Conservation (phyloP, 2,329 filamentous ascomycete genomes). For the Cryphonectria radicalis region DNA sequence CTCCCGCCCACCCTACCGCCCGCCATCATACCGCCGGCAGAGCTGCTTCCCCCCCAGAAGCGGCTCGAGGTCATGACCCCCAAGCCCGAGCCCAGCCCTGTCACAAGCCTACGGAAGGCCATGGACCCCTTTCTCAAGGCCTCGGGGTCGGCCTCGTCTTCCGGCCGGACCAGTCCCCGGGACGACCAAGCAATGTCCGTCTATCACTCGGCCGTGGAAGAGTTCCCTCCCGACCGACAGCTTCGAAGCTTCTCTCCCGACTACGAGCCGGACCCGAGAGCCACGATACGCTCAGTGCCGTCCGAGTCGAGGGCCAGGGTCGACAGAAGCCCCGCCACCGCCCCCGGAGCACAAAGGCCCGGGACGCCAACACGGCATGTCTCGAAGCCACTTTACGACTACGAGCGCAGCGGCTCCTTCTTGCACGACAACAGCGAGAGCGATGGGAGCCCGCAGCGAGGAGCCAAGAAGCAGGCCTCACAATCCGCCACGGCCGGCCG, state of each 20-base stretch:
- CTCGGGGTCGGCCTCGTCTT: conserved; percentile 28
- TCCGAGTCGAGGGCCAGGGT: conserved; percentile 44
- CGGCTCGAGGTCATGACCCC: conserved; percentile 34
- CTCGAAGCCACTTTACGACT: conserved; percentile 38
- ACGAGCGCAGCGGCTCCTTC: conserved; percentile 52
- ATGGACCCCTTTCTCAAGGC: conserved; percentile 80
- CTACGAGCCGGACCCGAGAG: conserved; percentile 73
- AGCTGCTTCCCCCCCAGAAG: conserved; percentile 38
- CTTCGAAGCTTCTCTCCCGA: conserved; percentile 73
- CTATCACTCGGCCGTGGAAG: conserved; percentile 17
- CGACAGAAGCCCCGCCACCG: conserved; percentile 29
- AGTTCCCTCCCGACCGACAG: conserved; percentile 38
- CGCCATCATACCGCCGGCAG: conserved; percentile 42
- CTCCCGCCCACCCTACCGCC: conserved; percentile 64
- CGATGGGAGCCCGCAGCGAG: conserved; percentile 43
- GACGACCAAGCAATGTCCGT: conserved; percentile 33
- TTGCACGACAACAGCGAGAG: conserved; percentile 57
- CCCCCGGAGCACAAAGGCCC: conserved; percentile 29
- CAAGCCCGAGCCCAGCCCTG: conserved; percentile 60
- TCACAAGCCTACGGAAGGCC: conserved; percentile 80
- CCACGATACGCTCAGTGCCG: conserved; percentile 70
- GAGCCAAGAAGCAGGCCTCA: conserved; percentile 19
- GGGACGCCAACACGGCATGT: conserved; percentile 43
- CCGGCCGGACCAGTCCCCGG: conserved; percentile 16
- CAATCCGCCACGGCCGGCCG: background rate